Evolutionary conservation across 2,329 filamentous ascomycete genomes (phyloP).

Genomic region (Colletotrichum liriopes): DNA sequence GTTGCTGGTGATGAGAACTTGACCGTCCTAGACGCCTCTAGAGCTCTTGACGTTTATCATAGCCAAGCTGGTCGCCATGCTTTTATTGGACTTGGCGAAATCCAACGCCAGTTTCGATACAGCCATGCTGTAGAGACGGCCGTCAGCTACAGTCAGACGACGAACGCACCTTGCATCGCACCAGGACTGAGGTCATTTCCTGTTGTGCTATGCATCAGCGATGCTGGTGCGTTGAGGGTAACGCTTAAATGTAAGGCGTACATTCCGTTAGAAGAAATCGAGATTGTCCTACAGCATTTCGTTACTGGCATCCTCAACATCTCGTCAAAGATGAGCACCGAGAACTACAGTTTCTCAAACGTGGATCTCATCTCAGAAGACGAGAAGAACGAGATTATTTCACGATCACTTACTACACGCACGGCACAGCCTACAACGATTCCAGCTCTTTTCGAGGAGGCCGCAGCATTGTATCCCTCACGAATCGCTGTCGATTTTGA

Average conservation of each 20-base stretch:
- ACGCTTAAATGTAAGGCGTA: constrained; percentile 5
- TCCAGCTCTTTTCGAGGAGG: background rate
- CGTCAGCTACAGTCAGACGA: constrained; percentile 8
- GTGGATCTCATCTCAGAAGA: background rate
- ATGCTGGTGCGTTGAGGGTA: background rate
- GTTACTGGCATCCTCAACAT: background rate
- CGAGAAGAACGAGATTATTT: background rate
- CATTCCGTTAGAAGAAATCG: background rate
- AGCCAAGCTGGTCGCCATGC: constrained; percentile 15
- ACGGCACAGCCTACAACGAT: background rate
- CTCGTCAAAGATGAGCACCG: background rate
- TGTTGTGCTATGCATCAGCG: constrained; percentile 15
- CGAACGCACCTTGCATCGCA: constrained; percentile 7
- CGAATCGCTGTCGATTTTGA: constrained; percentile 9
- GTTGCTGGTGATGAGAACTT: background rate
- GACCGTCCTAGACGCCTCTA: background rate
- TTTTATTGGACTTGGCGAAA: constrained; percentile 7
- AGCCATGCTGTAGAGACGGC: constrained; percentile 6
- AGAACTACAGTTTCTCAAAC: background rate
- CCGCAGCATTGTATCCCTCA: background rate
- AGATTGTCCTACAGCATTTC: constrained; percentile 7
- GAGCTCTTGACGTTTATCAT: constrained; percentile 2
- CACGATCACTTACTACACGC: background rate
- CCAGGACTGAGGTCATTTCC: constrained; percentile 12
- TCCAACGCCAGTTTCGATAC: background rate